These are phyloP conservation scores for Saccharomycopsis microspora DNA, from an alignment of 805 yeast genomes.

Conservation along the genomic window DNA sequence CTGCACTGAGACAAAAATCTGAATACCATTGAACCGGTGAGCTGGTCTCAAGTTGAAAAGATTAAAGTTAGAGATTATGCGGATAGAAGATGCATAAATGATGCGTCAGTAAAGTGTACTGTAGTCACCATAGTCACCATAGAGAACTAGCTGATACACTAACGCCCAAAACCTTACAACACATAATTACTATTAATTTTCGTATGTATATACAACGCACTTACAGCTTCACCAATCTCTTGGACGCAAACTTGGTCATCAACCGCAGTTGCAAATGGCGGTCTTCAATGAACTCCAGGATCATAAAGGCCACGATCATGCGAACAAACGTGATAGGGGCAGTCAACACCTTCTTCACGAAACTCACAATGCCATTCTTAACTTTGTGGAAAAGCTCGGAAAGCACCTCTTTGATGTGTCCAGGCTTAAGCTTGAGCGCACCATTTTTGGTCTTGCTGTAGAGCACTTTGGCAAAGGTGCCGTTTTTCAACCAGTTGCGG, in stretches of 20 bases:
- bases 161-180: too few relatives aligned
- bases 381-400: slow-evolving; percentile 10
- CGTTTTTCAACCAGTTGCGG: slow-evolving; percentile 13
- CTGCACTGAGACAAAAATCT: too few relatives aligned
- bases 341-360: slow-evolving; percentile 13
- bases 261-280: slow-evolving; percentile 8
- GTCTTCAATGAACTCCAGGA: slow-evolving; percentile 11
- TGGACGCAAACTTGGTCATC: background rate
- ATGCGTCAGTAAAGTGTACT: too few relatives aligned
- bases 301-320: slow-evolving; percentile 12
- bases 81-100: too few relatives aligned
- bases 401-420: slow-evolving; percentile 15
- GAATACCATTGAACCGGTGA: too few relatives aligned
- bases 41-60: too few relatives aligned
- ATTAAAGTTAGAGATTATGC: too few relatives aligned
- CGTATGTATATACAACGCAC: too few relatives aligned
- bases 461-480: slow-evolving; percentile 8
- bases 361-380: slow-evolving; percentile 11
- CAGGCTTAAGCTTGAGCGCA: slow-evolving; percentile 10
- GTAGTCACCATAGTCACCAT: too few relatives aligned
- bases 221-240: background rate
- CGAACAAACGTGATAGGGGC: slow-evolving; percentile 15
- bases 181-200: too few relatives aligned
- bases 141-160: too few relatives aligned
- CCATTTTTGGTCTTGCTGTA: slow-evolving; percentile 14